These are phyloP conservation scores for Chaetoscypha palmicola DNA, from an alignment of 2,329 filamentous ascomycete species.

Conservation along the genomic window DNA sequence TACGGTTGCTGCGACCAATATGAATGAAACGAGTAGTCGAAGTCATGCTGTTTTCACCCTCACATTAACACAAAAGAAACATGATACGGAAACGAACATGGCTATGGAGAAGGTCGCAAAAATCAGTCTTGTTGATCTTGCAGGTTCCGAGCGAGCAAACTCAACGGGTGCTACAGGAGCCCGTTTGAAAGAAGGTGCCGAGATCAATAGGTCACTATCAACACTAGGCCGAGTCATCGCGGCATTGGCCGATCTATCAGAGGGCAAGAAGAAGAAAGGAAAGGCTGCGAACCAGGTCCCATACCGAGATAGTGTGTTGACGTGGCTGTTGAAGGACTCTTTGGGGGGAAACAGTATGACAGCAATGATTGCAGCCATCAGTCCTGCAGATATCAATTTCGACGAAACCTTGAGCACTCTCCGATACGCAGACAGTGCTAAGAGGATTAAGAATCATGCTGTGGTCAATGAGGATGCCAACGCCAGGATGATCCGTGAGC, in stretches of 20 bases:
- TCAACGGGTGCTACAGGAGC: slow-evolving; percentile 95
- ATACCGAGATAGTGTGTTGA: slow-evolving; percentile 93
- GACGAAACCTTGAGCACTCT: slow-evolving; percentile 95
- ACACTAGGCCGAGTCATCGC: slow-evolving; percentile 97
- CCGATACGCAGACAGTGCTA: slow-evolving; percentile 93
- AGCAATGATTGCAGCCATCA: slow-evolving; percentile 98
- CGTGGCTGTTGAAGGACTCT: slow-evolving; percentile 95
- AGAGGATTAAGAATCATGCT: slow-evolving; percentile 99
- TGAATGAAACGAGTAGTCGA: slow-evolving; percentile 98
- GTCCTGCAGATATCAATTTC: slow-evolving; percentile 97
- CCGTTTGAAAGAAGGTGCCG: slow-evolving; percentile 90
- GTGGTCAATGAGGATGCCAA: slow-evolving; percentile 99
- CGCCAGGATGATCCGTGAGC: slow-evolving; percentile 94
- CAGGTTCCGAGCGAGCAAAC: slow-evolving; percentile 93
- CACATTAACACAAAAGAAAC: slow-evolving; percentile 88
- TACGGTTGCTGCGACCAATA: slow-evolving; percentile 97
- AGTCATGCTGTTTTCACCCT: slow-evolving; percentile 98
- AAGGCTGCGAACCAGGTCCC: slow-evolving; percentile 69
- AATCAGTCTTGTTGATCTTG: slow-evolving; percentile 95
- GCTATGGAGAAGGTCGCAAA: slow-evolving; percentile 96
- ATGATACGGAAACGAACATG: slow-evolving; percentile 90
- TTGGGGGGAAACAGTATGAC: slow-evolving; percentile 98
- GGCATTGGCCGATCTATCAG: slow-evolving; percentile 82
- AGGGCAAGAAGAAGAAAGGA: slow-evolving; percentile 69
- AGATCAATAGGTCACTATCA: slow-evolving; percentile 95